Evolutionary conservation across 164 flowering plant species (phyloP), one percentile per base, ranked within the genome.

Genomic region (Hamamelis virginiana): DNA sequence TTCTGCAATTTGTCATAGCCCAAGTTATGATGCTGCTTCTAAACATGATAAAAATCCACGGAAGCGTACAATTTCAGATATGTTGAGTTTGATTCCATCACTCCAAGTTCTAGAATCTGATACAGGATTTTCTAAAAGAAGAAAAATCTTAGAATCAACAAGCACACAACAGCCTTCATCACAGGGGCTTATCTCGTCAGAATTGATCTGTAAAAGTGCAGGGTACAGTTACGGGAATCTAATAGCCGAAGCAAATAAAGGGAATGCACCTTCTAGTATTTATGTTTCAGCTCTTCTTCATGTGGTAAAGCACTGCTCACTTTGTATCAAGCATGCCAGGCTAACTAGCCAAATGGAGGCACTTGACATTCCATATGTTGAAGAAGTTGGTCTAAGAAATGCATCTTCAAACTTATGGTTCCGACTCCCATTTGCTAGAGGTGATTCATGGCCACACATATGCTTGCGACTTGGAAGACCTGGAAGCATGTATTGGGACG

Each of bases 401-500:
- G 87, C 87, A 66, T 90, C 94, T 55, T 87, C 93, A 10, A 91
- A 88, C 80, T 81, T 96, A 71, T 96, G 98, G 98, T 88, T 96
- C 71, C 82, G 96, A 48, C 84, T 90, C 45, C 98, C 99, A 65
- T 89, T 85, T 79, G 81, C 87, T 8, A 80, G 80, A 70, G 91
- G 84, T 25, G 84, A 85, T 76, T 83, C 96, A 28, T 93, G 98
- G 99, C 87, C 84, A 68, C 84, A 86, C 61, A 87, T 93, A 69
- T 93, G 98, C 80, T 81, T 96, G 81, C 83, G 92, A 63, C 95
- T 93, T 77, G 99, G 99, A 52, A 83, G 83, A 78, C 98, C 98
- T 59, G 99, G 98, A 77, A 91, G 87, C 80, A 83, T 90, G 96
- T 81, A 75, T 72, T 96, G 99, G 99, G 97, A 93, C 84, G 98